These are phyloP conservation scores for Cochlearia excelsa DNA, from an alignment of 345 rosid species.

Conservation along the genomic window DNA sequence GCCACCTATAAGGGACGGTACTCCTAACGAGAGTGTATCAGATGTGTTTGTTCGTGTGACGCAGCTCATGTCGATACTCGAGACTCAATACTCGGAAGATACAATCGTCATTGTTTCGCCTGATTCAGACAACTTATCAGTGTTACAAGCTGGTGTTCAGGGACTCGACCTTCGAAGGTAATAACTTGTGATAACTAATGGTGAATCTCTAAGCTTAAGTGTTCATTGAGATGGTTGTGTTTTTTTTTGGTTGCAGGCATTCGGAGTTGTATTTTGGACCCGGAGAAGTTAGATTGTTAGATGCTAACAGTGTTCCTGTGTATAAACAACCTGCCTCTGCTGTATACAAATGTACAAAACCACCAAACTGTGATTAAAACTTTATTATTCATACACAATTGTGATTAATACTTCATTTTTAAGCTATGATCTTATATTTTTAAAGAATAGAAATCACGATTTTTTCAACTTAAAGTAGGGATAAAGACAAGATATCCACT, in stretches of 20 bases:
- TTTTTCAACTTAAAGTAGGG: too few species aligned
- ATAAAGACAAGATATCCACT: too few species aligned
- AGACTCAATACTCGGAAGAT: conserved; percentile 83
- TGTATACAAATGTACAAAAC: conserved; percentile 73
- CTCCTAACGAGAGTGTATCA: conserved; percentile 86
- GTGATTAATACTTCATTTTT: background rate
- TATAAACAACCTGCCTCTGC: conserved; percentile 89
- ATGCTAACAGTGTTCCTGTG: conserved; percentile 61
- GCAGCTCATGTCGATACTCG: conserved; percentile 91
- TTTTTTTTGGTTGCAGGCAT: conserved; percentile 33
- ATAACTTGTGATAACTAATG: too few species aligned
- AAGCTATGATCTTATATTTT: too few species aligned
- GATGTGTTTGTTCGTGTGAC: conserved; percentile 92
- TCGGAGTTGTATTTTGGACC: conserved; percentile 67
- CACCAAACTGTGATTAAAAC: conserved; percentile 63
- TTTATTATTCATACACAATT: conserved; percentile 9
- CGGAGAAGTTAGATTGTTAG: conserved; percentile 79
- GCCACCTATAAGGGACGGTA: conserved; percentile 84
- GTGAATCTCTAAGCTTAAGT: too few species aligned
- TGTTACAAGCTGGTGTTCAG: conserved; percentile 76
- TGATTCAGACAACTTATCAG: conserved; percentile 83
- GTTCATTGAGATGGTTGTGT: too few species aligned
- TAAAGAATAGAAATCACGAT: too few species aligned
- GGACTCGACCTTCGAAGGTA: conserved; percentile 78
- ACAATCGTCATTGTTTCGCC: conserved; percentile 75